Evolutionary conservation across 1,284 basidiomycete genomes (phyloP).

Genomic region (Ceratobasidium sp.): DNA sequence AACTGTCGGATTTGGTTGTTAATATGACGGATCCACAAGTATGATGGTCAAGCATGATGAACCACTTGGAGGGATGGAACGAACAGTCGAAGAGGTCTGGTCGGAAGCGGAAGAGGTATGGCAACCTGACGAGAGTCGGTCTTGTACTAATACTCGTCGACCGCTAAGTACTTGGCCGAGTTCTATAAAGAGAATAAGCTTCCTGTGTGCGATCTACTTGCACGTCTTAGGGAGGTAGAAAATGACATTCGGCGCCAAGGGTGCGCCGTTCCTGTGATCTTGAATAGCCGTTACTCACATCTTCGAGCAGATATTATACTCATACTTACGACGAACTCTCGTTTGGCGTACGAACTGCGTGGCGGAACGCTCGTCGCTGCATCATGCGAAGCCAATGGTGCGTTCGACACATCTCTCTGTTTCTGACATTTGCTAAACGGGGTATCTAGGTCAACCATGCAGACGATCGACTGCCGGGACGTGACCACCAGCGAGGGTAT

Average conservation of each 20-base stretch:
- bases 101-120: conserved; percentile 30
- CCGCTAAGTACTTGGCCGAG: conserved; percentile 16
- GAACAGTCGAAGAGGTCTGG: conserved; percentile 26
- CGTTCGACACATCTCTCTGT: background rate
- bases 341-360: conserved; percentile 30
- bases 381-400: conserved; percentile 39
- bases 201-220: conserved; percentile 27
- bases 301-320: conserved; percentile 14
- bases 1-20: background rate
- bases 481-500: conserved; percentile 28
- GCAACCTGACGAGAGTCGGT: background rate
- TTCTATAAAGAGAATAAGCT: conserved; percentile 38
- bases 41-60: conserved; percentile 41
- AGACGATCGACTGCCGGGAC: conserved; percentile 34
- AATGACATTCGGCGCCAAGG: conserved; percentile 27
- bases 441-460: conserved; percentile 26
- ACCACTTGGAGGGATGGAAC: conserved; percentile 29
- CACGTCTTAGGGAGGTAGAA: conserved; percentile 23
- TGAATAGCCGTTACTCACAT: background rate
- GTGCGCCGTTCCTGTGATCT: background rate
- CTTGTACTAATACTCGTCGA: background rate
- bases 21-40: background rate
- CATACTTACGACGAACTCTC: conserved; percentile 38
- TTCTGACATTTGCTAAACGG: background rate
- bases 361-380: conserved; percentile 34